Base-by-base conservation (phyloP, 1,139 yeast genomes). In the Protomyces pachydermus region DNA sequence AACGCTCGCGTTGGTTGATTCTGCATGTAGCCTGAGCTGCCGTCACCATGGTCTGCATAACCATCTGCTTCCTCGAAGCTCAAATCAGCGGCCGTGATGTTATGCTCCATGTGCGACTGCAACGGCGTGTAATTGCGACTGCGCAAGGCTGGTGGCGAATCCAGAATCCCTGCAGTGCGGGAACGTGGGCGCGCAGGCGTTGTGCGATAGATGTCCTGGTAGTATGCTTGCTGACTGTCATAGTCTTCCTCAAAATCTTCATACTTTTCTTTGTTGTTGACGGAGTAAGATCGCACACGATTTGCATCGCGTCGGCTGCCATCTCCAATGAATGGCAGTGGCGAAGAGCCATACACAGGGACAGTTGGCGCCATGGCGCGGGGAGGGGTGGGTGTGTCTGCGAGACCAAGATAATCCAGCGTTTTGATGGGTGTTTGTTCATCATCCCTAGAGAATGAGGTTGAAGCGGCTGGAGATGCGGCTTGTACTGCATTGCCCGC, bases 1-100 rank as follows among this genome's bases (percentile, higher is more conserved):
- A 91, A 78, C 16, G 86, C 85, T 68, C 86, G 83, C 0, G 97
- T 87, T 8, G 96, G 91, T 35, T 54, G 66, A 45, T 53, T 54
- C 50, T 61, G 64, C 51, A 63, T 48, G 48, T 53, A 58, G n/a
- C 62, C 56, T 25, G 56, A 50, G 12, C 38, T 58, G 45, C 42
- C 34, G 14, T 16, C 46, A 42, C 45, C 34, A 4, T 38, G 23
- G 12, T 58, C 62, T 1, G 25, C 56, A 32, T 51, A 42, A 10
- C 5, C 10, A 12, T 58, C 56, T n/a, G 34, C 9, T 12, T 28
- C 39, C 10, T 53, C 23, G 34, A 18, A 52, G 45, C 45, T 56
- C 38, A 60, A 32, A 12, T 60, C 64, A 3, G 64, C 64, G 23
- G 64, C 64, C 10, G 64, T 60, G 58, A 60, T 58, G 14, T 58